phyloP scores from a whole-genome alignment of 208 protist genomes.

The Trypanosoma avium region DNA sequence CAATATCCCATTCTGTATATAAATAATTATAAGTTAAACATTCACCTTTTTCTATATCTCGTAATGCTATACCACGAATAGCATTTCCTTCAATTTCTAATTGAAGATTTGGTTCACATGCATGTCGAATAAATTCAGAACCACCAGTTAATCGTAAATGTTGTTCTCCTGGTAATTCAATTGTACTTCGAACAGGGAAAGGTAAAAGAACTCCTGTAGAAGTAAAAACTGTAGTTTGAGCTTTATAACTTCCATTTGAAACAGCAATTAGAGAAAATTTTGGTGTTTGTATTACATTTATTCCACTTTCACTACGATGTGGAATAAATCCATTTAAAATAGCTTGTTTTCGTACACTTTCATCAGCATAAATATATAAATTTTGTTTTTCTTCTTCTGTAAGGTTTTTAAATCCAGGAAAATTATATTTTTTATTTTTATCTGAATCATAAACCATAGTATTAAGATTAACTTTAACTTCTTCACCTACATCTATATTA shows the following conservation, averaged over 20 bases:
- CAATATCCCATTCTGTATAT: slow-evolving; percentile 85
- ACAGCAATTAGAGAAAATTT: slow-evolving; percentile 42
- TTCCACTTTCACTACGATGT: slow-evolving; percentile 40
- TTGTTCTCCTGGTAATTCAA: slow-evolving; percentile 66
- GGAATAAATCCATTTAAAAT: slow-evolving; percentile 73
- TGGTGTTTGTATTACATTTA: slow-evolving; percentile 48
- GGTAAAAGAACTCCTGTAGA: slow-evolving; percentile 70
- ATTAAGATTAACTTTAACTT: slow-evolving; percentile 69
- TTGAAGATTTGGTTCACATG: slow-evolving; percentile 80
- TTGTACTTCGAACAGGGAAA: slow-evolving; percentile 74
- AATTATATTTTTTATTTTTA: slow-evolving; percentile 2
- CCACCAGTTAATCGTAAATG: slow-evolving; percentile 79
- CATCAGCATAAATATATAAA: slow-evolving; percentile 73
- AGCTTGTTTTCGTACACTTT: slow-evolving; percentile 71
- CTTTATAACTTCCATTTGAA: slow-evolving; percentile 37
- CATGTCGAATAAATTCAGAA: slow-evolving; percentile 79
- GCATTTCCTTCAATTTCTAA: slow-evolving; percentile 67
- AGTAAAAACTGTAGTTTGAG: slow-evolving; percentile 57
- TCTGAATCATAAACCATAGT: slow-evolving; percentile 62
- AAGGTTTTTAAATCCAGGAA: slow-evolving; percentile 59
- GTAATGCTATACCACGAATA: slow-evolving; percentile 71
- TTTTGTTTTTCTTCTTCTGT: slow-evolving; percentile 55
- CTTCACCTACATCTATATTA: slow-evolving; percentile 35
- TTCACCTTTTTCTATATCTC: slow-evolving; percentile 71
- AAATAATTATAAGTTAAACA: slow-evolving; percentile 86